Conservation (phyloP, 2,329 filamentous ascomycete species). For the Colletotrichum ledebouriae region DNA sequence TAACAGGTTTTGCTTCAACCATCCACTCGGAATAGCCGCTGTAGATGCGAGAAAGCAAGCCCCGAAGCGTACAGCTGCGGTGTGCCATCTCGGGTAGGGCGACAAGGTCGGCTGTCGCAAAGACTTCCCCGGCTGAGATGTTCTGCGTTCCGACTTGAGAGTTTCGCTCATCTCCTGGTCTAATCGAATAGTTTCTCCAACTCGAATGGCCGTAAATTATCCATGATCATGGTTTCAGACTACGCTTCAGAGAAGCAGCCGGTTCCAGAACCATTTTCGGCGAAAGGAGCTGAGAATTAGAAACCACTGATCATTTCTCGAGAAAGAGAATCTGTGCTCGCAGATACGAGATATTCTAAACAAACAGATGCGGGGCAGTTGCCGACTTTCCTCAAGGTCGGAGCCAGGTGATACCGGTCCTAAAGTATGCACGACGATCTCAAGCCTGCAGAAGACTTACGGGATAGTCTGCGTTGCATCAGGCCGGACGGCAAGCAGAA, state of each 20-base stretch:
- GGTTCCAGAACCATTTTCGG: background rate
- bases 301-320: background rate
- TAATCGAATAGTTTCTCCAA: background rate
- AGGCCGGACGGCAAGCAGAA: conserved; percentile 13
- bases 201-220: background rate
- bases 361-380: background rate
- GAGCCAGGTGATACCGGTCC: conserved; percentile 3
- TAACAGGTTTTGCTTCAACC: background rate
- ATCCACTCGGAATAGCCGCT: conserved; percentile 27
- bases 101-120: background rate
- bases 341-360: background rate
- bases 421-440: conserved; percentile 1
- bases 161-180: conserved; percentile 1
- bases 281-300: background rate
- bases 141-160: background rate
- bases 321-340: background rate
- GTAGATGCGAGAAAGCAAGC: conserved; percentile 26
- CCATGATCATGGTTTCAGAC: background rate
- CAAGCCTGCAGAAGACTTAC: conserved; percentile 17
- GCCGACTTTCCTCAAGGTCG: background rate
- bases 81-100: conserved; percentile 22
- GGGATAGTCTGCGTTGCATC: conserved; percentile 2
- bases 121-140: background rate
- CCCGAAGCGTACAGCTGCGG: conserved; percentile 35
- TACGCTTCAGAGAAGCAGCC: background rate